Evolutionary conservation across 495 filamentous ascomycete genomes (phyloP).

Genomic region (Daldinia caldariorum): DNA sequence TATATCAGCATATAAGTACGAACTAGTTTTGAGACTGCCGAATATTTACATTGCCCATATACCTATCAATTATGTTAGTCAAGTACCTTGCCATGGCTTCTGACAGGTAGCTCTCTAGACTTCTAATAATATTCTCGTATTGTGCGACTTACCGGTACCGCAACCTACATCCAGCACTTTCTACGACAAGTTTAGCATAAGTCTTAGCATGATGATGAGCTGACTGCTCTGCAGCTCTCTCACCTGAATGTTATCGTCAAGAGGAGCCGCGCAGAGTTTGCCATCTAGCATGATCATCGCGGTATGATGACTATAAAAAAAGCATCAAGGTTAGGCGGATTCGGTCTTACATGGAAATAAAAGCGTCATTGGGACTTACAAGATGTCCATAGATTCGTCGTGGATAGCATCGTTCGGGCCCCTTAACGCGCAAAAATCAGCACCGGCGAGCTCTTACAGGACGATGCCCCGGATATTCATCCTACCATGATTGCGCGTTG

Average conservation of each 20-base stretch:
- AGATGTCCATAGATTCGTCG: slow-evolving; percentile 51
- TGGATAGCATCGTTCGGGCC: slow-evolving; percentile 52
- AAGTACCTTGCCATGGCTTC: background rate
- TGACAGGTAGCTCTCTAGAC: background rate
- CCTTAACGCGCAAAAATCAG: slow-evolving; percentile 35
- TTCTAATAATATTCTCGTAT: background rate
- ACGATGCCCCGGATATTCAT: background rate
- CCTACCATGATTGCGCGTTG: slow-evolving; percentile 50
- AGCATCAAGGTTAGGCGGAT: background rate
- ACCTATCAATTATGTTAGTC: slow-evolving; percentile 24
- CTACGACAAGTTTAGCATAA: slow-evolving; percentile 21
- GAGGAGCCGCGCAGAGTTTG: slow-evolving; percentile 55
- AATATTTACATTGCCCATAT: slow-evolving; percentile 54
- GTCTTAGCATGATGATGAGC: no score
- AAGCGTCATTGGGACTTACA: slow-evolving; percentile 27
- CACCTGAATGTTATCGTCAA: slow-evolving; percentile 46
- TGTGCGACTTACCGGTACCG: slow-evolving; percentile 47
- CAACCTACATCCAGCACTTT: slow-evolving; percentile 53
- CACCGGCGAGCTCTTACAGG: background rate
- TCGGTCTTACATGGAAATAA: background rate
- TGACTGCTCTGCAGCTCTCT: background rate
- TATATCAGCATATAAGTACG: slow-evolving; percentile 16
- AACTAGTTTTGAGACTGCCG: background rate
- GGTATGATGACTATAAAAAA: slow-evolving; percentile 47
- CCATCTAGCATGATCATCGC: slow-evolving; percentile 51